Base-by-base conservation (phyloP, 169 alveolate genomes). In the Plasmodium coatneyi region DNA sequence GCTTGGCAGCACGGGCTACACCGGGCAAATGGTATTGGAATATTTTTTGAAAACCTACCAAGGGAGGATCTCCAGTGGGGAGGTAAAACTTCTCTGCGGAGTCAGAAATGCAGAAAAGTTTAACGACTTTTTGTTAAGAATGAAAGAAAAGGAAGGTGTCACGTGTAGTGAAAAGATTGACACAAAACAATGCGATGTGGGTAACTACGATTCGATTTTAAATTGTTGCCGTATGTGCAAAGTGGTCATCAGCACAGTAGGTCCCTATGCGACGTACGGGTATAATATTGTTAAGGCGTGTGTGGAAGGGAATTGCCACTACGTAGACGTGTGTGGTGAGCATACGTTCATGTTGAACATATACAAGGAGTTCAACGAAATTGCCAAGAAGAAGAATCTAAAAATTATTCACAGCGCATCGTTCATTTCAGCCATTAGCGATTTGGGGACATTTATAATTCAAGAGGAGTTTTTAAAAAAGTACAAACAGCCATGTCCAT, bases 321-420 rank as follows among this genome's bases (percentile, higher is more conserved):
- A 80, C 66, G 32, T 89, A 80, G 94, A 89, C 49, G 90, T 39
- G 16, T 79, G 80, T 70, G 94, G 94, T 41, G 94, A 89, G 49
- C 94, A 79, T 54, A 66, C 34, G 70, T 89, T 89, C 52, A 89
- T 89, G 28, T 79, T 89, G 71, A 78, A 19, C 9, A 76, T 89
- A 79, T 66, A 79, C 71, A 89, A 89, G 71, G 90, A 89, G 52
- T 89, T 79, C 80, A 80, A 89, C 54, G 52, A 89, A 60, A 89
- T 80, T 28, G 90, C 94, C 25, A 89, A 79, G 49, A 71, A 60
- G 28, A 89, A 89, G 22, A 66, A 89, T 30, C 54, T 89, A 6
- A 89, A 89, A 89, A 89, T 89, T 39, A 79, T 89, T 56, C 94
- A 89, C 49, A 78, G 90, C 71, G 94, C 94, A 34, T 89, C 94